Evolutionary conservation across 192 early-diverging fungal species (phyloP).

Genomic region (Funneliformis geosporum): DNA sequence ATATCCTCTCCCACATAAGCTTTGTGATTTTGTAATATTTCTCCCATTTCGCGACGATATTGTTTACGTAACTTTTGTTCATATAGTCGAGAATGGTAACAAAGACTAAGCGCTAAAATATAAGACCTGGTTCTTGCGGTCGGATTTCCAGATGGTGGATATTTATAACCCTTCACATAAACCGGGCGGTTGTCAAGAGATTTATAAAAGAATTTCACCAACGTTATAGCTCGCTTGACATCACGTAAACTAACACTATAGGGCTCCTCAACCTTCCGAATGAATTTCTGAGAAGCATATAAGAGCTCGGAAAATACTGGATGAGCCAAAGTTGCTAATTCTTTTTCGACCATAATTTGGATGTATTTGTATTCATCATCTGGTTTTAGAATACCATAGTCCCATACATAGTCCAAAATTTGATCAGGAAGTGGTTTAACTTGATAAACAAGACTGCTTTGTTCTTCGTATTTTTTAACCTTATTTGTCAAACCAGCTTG

Average conservation of each 20-base stretch:
- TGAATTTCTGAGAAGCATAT: constrained; percentile 25
- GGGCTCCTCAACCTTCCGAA: neutral
- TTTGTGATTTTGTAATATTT: constrained; percentile 16
- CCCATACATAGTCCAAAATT: neutral
- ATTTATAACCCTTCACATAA: too few relatives aligned
- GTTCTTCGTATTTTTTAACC: neutral
- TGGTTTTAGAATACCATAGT: too few relatives aligned
- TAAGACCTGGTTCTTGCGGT: neutral
- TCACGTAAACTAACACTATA: constrained; percentile 27
- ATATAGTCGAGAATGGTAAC: too few relatives aligned
- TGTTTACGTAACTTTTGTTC: too few relatives aligned
- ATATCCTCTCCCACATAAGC: neutral
- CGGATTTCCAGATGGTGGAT: too few relatives aligned
- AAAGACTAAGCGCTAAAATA: constrained; percentile 27
- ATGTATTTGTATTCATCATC: neutral
- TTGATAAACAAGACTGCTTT: neutral
- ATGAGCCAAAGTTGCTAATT: neutral
- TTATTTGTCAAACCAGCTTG: too few relatives aligned
- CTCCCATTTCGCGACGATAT: neutral
- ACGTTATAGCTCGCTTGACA: constrained; percentile 5
- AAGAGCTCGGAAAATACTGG: neutral
- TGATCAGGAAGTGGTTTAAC: too few relatives aligned
- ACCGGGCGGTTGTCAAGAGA: too few relatives aligned
- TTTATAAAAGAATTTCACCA: too few relatives aligned
- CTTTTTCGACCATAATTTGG: too few relatives aligned